Conservation (phyloP, 306 rosid species). For the Hylodesmum podocarpum region DNA sequence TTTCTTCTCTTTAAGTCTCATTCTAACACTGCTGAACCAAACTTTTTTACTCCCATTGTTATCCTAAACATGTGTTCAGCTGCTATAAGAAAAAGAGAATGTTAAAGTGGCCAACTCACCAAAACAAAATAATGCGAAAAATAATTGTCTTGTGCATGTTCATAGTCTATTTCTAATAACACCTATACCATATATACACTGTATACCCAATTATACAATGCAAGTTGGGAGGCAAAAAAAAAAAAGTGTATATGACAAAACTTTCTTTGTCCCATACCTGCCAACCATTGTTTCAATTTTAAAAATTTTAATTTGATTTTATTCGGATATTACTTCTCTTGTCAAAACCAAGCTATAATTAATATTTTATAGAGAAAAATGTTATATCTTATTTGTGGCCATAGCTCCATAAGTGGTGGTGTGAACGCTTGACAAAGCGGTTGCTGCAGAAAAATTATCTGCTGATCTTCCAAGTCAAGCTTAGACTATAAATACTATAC, state of each 20-base stretch:
- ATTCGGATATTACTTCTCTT: background rate
- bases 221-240: background rate
- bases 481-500: conserved; percentile 47
- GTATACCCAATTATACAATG: background rate
- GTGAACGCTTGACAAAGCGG: conserved; percentile 21
- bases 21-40: too few relatives aligned
- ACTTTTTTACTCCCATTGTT: too few relatives aligned
- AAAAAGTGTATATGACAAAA: background rate
- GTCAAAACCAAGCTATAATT: background rate
- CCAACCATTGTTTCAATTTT: background rate
- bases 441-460: background rate
- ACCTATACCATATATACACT: background rate
- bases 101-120: background rate
- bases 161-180: background rate
- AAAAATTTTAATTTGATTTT: background rate
- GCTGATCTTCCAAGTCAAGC: background rate
- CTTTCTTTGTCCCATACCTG: background rate
- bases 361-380: background rate
- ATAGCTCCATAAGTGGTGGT: conserved; percentile 24
- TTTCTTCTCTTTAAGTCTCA: too few relatives aligned
- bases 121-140: background rate
- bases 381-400: background rate
- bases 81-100: background rate
- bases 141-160: background rate
- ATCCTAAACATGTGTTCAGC: background rate